Conservation (phyloP, 139 green algal species). For the Yamagishiella unicocca region DNA sequence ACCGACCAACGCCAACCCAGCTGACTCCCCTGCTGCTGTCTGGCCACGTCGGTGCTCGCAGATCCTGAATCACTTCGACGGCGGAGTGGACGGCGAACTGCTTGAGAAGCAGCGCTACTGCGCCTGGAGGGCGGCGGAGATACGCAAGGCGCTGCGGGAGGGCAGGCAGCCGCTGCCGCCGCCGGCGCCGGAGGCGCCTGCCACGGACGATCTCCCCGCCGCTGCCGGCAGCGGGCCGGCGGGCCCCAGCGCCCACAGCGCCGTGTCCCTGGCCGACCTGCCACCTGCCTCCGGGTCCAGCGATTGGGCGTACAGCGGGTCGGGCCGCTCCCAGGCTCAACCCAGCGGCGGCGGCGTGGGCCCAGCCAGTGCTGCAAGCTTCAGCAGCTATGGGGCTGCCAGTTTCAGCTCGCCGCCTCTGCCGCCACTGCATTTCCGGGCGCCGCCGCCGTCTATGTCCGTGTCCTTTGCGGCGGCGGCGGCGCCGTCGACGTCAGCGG, state of each 20-base stretch:
- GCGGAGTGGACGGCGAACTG: slow-evolving; percentile 75
- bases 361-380: background rate
- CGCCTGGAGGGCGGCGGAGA: slow-evolving; percentile 89
- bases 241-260: too few species aligned
- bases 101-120: slow-evolving; percentile 88
- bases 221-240: too few species aligned
- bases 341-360: background rate
- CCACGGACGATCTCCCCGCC: background rate
- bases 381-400: background rate
- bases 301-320: slow-evolving; percentile 10
- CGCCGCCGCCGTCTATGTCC: background rate
- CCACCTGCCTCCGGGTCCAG: slow-evolving; percentile 22
- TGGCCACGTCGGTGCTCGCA: background rate
- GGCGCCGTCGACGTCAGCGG: background rate
- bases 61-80: slow-evolving; percentile 74
- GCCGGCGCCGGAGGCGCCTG: slow-evolving; percentile 53
- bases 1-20: too few species aligned
- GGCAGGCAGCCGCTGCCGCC: slow-evolving; percentile 74
- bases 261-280: background rate
- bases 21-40: too few species aligned
- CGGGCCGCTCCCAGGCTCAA: too few species aligned
- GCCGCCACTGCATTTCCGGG: background rate
- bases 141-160: slow-evolving; percentile 87
- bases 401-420: background rate
- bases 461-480: background rate